Base-by-base conservation (phyloP, 768 basidiomycete genomes). In the Termitomyces sp. region DNA sequence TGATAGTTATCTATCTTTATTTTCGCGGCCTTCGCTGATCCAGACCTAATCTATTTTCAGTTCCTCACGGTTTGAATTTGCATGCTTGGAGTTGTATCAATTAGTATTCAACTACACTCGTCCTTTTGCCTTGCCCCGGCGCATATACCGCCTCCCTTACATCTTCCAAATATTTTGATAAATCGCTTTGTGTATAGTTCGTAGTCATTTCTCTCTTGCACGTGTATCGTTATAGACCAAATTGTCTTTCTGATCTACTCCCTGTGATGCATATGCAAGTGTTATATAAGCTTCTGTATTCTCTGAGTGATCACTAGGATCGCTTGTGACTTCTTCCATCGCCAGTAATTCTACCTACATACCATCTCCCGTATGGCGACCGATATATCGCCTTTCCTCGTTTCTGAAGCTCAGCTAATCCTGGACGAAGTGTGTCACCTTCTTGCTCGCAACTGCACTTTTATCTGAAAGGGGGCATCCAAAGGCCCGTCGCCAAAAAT, bases 401-500 rank as follows among this genome's bases (percentile, higher is more conserved):
- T 89, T 57, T 79, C 91, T 14, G 88, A 90, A 70, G 82, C 87
- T 0, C 85, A 92, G 60, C 82, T 94, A 56, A 71, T 74, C 33
- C 74, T 86, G 48, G 82, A 83, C 61, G 78, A 84, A 68, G 85
- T 86, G 65, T 66, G 82, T 74, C 35, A 59, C 38, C 57, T 54
- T 14, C 51, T 55, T 30, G 10, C 32, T 55, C 18, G 20, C 47
- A 50, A 56, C 55, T n/a, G 50, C 38, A 33, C 48, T 51, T 48
- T 33, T 48, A 54, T 59, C 59, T 64, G 20, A 66, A 41, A 38
- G 32, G 12, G 32, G 20, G 30, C n/a, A 26, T 46, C 55, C 49
- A 63, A 93, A 93, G 89, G 82, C 82, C n/a, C 83, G 91, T 50
- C 80, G 82, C 66, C 72, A 80, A 67, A 97, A 96, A 69, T 77